Evolutionary conservation across 441 rosid genomes (phyloP).

Genomic region (Bruguiera hainesii): DNA sequence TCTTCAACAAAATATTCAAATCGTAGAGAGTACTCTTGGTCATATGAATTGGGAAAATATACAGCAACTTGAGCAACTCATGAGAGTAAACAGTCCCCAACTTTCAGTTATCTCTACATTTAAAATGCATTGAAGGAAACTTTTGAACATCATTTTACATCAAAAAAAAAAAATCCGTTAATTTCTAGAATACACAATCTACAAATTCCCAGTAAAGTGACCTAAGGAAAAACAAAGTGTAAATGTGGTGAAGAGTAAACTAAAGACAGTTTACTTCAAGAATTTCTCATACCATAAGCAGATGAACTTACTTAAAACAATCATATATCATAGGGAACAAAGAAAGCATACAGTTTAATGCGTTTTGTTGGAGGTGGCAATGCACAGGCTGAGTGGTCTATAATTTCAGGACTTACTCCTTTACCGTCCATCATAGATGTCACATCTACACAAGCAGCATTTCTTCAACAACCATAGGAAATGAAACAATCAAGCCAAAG

Average conservation of each 20-base stretch:
- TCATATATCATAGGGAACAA: slow-evolving; percentile 15
- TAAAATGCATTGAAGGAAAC: neutral
- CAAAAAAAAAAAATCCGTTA: neutral
- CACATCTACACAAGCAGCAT: slow-evolving; percentile 24
- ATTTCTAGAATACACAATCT: neutral
- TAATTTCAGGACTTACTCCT: slow-evolving; percentile 34
- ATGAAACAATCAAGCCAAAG: slow-evolving; percentile 22
- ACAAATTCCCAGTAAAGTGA: slow-evolving; percentile 3
- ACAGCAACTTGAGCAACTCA: neutral
- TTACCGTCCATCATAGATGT: slow-evolving; percentile 32
- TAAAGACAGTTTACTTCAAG: neutral
- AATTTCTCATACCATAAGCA: slow-evolving; percentile 7
- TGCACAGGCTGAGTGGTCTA: slow-evolving; percentile 30
- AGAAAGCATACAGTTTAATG: slow-evolving; percentile 46
- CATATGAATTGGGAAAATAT: neutral
- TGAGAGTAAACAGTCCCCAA: slow-evolving; percentile 2
- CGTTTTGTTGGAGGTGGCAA: slow-evolving; percentile 51
- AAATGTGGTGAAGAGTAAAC: neutral
- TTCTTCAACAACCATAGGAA: slow-evolving; percentile 30
- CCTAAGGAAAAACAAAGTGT: slow-evolving; percentile 4
- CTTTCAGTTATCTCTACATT: neutral
- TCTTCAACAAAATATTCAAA: slow-evolving; percentile 3
- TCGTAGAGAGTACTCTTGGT: neutral
- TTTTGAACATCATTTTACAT: neutral
- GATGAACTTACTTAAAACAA: slow-evolving; percentile 21